Evolutionary conservation across 345 rosid species (phyloP).

Genomic region (Sapria himalayana): DNA sequence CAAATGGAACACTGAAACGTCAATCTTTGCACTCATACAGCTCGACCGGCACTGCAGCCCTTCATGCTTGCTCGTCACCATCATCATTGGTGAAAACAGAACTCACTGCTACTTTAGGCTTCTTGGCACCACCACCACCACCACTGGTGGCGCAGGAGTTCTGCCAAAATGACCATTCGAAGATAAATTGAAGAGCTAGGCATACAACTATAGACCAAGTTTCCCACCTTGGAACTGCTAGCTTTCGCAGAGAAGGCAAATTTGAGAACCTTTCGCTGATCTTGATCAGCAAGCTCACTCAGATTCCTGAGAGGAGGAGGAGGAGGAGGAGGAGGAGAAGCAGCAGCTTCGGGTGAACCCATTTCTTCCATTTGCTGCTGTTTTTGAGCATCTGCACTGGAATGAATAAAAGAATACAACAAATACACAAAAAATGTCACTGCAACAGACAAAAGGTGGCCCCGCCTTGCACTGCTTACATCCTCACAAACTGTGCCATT

Average conservation of each 20-base stretch:
- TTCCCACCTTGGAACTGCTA: slow-evolving; percentile 55
- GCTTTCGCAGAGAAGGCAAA: slow-evolving; percentile 77
- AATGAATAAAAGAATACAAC: slow-evolving; percentile 1
- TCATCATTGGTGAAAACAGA: slow-evolving; percentile 62
- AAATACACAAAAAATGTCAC: slow-evolving; percentile 1
- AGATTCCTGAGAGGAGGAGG: slow-evolving; percentile 15
- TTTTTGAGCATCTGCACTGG: slow-evolving; percentile 75
- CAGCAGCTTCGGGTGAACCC: slow-evolving; percentile 16
- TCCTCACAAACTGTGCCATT: slow-evolving; percentile 61
- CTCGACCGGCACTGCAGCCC: too few species aligned
- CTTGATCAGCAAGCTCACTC: slow-evolving; percentile 45
- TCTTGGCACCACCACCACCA: slow-evolving; percentile 30
- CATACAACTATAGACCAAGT: too few species aligned
- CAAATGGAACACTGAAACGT: too few species aligned
- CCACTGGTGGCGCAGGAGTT: too few species aligned
- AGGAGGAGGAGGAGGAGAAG: slow-evolving; percentile 13
- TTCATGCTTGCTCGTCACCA: too few species aligned
- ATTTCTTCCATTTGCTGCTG: slow-evolving; percentile 29
- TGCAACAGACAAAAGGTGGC: not conserved
- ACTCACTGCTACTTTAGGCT: slow-evolving; percentile 42
- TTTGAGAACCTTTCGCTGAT: slow-evolving; percentile 56
- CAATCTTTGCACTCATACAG: too few species aligned
- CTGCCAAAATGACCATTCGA: slow-evolving; percentile 12
- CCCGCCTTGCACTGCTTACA: slow-evolving; percentile 10
- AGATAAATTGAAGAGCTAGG: not conserved